Base-by-base conservation (phyloP, 2,329 filamentous ascomycete genomes). In the Colletotrichum zoysiae region DNA sequence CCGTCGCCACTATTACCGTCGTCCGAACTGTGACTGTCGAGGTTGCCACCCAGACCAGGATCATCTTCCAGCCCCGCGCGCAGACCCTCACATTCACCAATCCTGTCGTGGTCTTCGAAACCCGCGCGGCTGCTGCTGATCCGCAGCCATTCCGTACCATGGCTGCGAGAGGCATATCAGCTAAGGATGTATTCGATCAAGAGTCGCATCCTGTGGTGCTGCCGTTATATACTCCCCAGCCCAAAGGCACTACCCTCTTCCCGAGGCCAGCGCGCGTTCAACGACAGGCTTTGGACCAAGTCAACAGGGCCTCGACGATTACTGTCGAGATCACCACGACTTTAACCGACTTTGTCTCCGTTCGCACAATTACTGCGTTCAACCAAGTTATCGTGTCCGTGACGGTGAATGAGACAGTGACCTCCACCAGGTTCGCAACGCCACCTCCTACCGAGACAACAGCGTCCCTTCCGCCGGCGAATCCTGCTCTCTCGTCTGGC, bases 1-100 rank as follows among this genome's bases (percentile, higher is more conserved):
- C 33, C 30, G 30, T 60, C 20, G n/a, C 44, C 18, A 75, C 74
- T 11, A 42, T 44, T 20, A 74, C 73, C 4, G 11, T 75, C 12
- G 55, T 65, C 4, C 62, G 64, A 16, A 78, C 78, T 1, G 42
- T 70, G 3, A 76, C 77, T 5, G 70, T 70, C 58, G 76, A 75
- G 1, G 44, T 74, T 23, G 69, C 74, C 1, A 73, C 73, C 1
- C 69, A 66, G 30, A 76, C 76, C 0, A 63, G 68, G 1, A 64
- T 75, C 0, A 33, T 76, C 20, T 51, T 75, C 12, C 64, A 71
- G 0, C 79, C 78, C 0, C 63, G 73, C 14, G 73, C 74, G 1
- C 66, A 77, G 33, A 75, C 76, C 1, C 73, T 81, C 51, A 79
- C 78, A 6, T 71, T 78, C 20, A 23, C 77, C 50, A 72, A 78